A percentile compares a stretch with the other conserved stretches of the same genome.
These are phyloP conservation scores for Glaciozyma martinii DNA, from an alignment of 768 basidiomycete species.

Conservation along the genomic window DNA sequence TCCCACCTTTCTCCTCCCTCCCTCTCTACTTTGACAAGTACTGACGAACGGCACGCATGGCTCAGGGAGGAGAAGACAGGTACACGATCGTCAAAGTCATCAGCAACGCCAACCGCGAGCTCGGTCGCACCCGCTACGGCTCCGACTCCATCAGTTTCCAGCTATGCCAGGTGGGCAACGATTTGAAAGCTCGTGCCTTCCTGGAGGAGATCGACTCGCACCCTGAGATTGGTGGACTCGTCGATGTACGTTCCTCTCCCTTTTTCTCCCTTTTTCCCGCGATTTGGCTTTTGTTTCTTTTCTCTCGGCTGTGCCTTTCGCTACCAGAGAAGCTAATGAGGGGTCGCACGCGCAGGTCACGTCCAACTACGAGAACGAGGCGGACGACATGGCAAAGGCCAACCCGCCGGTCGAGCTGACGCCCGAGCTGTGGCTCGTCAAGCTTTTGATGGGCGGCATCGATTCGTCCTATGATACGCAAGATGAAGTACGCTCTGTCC, in stretches of 20 bases:
- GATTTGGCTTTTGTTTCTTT: not conserved
- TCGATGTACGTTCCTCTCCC: slow-evolving; percentile 37
- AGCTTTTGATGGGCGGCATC: slow-evolving; percentile 29
- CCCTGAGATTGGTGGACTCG: slow-evolving; percentile 39
- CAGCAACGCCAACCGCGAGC: slow-evolving; percentile 11
- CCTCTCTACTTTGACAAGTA: too few species aligned
- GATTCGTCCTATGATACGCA: not conserved
- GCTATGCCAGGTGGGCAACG: slow-evolving; percentile 24
- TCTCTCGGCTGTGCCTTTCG: too few species aligned
- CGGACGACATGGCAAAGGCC: slow-evolving; percentile 7
- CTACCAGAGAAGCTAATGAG: too few species aligned
- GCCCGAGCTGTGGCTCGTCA: slow-evolving; percentile 40
- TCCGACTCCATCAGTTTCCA: slow-evolving; percentile 40
- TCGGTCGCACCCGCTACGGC: slow-evolving; percentile 26
- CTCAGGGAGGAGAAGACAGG: slow-evolving; percentile 16
- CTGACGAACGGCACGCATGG: too few species aligned
- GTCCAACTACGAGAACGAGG: slow-evolving; percentile 22
- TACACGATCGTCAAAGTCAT: slow-evolving; percentile 15
- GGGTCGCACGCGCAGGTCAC: not conserved
- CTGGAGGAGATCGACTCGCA: slow-evolving; percentile 40
- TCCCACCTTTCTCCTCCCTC: too few species aligned
- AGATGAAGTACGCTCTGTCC: too few species aligned
- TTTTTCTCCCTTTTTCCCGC: not conserved
- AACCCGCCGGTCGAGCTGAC: slow-evolving; percentile 34
- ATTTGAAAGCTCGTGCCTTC: slow-evolving; percentile 39